Evolutionary conservation across 345 rosid genomes (phyloP).

Genomic region (Limnanthes douglasii): DNA sequence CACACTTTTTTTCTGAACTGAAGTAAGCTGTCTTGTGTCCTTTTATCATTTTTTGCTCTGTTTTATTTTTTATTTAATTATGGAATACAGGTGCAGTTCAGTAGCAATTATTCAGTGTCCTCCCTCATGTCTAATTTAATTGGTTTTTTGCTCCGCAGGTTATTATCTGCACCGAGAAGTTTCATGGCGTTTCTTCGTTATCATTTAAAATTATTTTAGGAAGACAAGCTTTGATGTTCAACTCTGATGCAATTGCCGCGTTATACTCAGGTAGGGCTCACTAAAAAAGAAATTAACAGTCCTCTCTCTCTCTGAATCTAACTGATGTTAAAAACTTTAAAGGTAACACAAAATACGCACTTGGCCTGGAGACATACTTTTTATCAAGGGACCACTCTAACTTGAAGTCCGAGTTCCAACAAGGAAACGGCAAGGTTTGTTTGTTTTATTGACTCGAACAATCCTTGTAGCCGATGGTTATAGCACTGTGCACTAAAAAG

Average conservation of each 20-base stretch:
- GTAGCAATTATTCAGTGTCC: too few relatives aligned
- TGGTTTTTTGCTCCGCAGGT: conserved; percentile 40
- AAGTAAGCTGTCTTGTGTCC: too few relatives aligned
- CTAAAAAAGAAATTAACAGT: background rate
- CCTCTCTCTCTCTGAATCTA: background rate
- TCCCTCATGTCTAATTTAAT: conserved; percentile 3
- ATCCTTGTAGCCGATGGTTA: background rate
- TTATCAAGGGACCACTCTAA: conserved; percentile 53
- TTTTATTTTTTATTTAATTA: too few relatives aligned
- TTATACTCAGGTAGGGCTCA: conserved; percentile 39
- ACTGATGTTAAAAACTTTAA: conserved; percentile 11
- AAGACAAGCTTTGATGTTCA: conserved; percentile 41
- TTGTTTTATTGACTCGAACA: too few relatives aligned
- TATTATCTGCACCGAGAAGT: conserved; percentile 54
- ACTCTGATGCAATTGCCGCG: conserved; percentile 36
- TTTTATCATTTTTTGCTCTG: too few relatives aligned
- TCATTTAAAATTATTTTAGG: conserved; percentile 51
- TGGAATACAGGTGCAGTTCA: too few relatives aligned
- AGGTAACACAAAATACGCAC: conserved; percentile 48
- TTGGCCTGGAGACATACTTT: conserved; percentile 43
- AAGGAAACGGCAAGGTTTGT: conserved; percentile 59
- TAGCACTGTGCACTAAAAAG: background rate
- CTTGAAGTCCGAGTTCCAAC: conserved; percentile 69
- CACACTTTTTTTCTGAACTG: too few relatives aligned
- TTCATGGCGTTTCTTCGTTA: conserved; percentile 28